Evolutionary conservation across 2,329 filamentous ascomycete species (phyloP), one percentile per base, ranked within the genome.

Genomic region (Phoma sp.): DNA sequence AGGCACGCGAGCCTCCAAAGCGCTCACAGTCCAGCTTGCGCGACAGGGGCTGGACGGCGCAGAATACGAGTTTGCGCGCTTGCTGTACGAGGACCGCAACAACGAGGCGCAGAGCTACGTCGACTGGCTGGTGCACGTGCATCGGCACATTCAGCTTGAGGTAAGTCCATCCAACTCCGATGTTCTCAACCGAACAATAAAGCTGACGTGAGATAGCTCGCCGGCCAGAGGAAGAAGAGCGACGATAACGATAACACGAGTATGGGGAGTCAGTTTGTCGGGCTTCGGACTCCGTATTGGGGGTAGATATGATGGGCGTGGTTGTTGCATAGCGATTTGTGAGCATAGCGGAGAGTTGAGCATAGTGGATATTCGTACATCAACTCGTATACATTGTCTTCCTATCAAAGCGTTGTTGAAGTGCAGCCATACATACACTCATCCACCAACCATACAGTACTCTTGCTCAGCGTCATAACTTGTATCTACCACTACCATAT

Each of bases 91-190:
- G 77, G 95, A 99, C 72, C 85, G 95, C 61, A 98, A 98, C 75
- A 96, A 96, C 64, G 95, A 99, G 78, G 95, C 95, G 29, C 93
- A 96, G 78, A 96, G 91, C 72, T 99, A 98, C 76, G 95, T 98
- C 28, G 95, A 99, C 78, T 99, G 95, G 95, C 81, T 99, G 68
- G 95, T 99, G 53, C 91, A 96, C 76, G 84, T 98, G 59, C 95
- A 99, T 77, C 89, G 93, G 66, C 88, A 90, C 64, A 95, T 99
- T 61, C 93, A 96, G 73, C 81, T 96, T 60, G 95, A 99, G 75
- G 80, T 80, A 67, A 57, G 33, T 40, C 7, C n/a, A n/a, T n/a
- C n/a, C 15, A 5, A 29, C 2, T 32, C 10, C 17, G 5, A n/a
- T 45, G 20, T 5, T 39, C n/a, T 6, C 42, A 36, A 61, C 68